Percentiles rank a stretch among this genome's conserved stretches.
Conservation (phyloP, 1,284 basidiomycete species). For the Sporisorium iseilematis-ciliati region DNA sequence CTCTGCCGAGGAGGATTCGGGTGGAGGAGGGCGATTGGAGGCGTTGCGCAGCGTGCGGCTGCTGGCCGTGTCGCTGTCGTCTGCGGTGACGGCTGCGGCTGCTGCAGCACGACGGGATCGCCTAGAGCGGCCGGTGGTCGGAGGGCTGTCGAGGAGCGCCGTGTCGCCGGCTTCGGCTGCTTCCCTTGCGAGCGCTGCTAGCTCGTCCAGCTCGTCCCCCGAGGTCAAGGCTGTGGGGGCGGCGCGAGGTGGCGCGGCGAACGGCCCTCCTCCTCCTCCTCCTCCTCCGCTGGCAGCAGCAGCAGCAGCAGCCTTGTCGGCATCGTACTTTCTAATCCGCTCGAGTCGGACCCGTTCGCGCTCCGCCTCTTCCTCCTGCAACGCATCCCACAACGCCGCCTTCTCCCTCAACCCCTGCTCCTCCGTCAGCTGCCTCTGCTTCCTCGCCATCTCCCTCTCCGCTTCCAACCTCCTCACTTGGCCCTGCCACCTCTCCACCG, state of each 20-base stretch:
- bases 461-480: conserved; percentile 11
- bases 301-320: no score
- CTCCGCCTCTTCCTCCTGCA: conserved; percentile 17
- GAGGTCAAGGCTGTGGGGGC: no score
- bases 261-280: conserved; percentile 14
- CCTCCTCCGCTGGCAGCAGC: neutral
- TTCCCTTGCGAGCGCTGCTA: conserved; percentile 32
- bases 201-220: conserved; percentile 40
- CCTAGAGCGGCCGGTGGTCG: conserved; percentile 2
- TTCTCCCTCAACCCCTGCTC: conserved; percentile 20
- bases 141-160: neutral
- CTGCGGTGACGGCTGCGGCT: neutral
- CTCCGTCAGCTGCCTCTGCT: conserved; percentile 12
- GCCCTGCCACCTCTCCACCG: conserved; percentile 17
- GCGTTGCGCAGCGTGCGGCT: neutral
- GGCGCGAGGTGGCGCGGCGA: neutral
- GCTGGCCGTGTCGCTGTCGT: neutral
- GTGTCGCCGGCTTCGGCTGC: conserved; percentile 41
- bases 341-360: conserved; percentile 11
- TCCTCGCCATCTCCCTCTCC: conserved; percentile 3
- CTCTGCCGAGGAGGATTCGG: neutral
- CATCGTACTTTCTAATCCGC: conserved; percentile 19
- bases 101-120: conserved; percentile 3
- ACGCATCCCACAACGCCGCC: conserved; percentile 37
- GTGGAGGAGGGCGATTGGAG: conserved; percentile 19